These are phyloP conservation scores for Scheffersomyces coipomensis DNA, from an alignment of 805 yeast species.

Conservation along the genomic window DNA sequence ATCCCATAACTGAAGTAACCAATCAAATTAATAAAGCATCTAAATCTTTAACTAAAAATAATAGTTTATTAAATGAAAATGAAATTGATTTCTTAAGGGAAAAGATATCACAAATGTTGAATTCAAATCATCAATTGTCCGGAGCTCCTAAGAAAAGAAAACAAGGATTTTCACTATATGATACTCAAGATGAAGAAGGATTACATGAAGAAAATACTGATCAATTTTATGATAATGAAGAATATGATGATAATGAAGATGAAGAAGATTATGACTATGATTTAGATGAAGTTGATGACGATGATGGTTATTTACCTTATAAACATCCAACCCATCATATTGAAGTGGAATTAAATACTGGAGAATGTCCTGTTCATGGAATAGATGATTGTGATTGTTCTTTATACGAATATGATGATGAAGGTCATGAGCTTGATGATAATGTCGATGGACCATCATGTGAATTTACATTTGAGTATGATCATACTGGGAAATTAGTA, in stretches of 20 bases:
- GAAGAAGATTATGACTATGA: conserved; percentile 37
- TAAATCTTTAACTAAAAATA: not conserved
- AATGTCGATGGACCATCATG: conserved; percentile 39
- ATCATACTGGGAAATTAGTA: conserved; percentile 36
- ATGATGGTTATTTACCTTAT: conserved; percentile 24
- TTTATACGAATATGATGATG: conserved; percentile 10
- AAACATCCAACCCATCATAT: conserved; percentile 37
- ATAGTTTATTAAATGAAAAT: conserved; percentile 17
- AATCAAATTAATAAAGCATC: not conserved
- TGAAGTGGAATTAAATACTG: conserved; percentile 39
- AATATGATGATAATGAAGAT: conserved; percentile 8
- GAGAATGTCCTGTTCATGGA: conserved; percentile 29
- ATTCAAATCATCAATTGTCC: conserved; percentile 2
- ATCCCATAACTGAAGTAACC: not conserved
- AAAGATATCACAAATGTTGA: conserved; percentile 23
- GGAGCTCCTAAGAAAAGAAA: not conserved
- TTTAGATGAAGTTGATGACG: conserved; percentile 31
- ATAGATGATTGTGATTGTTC: conserved; percentile 25
- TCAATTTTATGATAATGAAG: conserved; percentile 10
- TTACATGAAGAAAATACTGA: conserved; percentile 32
- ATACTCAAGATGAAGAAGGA: conserved; percentile 39
- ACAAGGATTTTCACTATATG: conserved; percentile 32
- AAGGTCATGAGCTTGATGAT: conserved; percentile 11
- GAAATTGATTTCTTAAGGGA: conserved; percentile 28
- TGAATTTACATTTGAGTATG: conserved; percentile 46